Conservation (phyloP, 2,329 filamentous ascomycete genomes). For the Cryphonectria carpinicola region DNA sequence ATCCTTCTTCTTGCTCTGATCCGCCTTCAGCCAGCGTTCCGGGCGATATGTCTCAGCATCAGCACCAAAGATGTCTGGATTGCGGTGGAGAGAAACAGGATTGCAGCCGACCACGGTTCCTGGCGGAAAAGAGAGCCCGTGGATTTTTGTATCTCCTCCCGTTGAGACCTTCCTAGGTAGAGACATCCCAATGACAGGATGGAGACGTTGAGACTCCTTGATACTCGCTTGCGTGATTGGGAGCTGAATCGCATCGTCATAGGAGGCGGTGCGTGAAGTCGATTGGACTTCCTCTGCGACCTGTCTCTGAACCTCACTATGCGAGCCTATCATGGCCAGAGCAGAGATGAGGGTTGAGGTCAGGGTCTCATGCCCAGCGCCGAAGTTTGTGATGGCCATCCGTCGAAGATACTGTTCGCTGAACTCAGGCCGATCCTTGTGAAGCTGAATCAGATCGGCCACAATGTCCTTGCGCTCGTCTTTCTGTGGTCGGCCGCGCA, state of each 20-base stretch:
- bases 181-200: slow-evolving; percentile 57
- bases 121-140: slow-evolving; percentile 46
- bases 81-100: slow-evolving; percentile 54
- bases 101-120: slow-evolving; percentile 56
- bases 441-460: slow-evolving; percentile 50
- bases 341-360: slow-evolving; percentile 55
- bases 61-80: slow-evolving; percentile 51
- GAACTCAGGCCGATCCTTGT: slow-evolving; percentile 50
- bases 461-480: slow-evolving; percentile 47
- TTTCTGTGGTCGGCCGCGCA: slow-evolving; percentile 32
- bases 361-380: slow-evolving; percentile 59
- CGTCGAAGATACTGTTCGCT: slow-evolving; percentile 52
- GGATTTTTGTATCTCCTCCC: slow-evolving; percentile 40
- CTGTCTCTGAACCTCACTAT: slow-evolving; percentile 38
- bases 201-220: slow-evolving; percentile 54
- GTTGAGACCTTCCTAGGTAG: slow-evolving; percentile 51
- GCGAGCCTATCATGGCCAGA: slow-evolving; percentile 51
- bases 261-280: slow-evolving; percentile 27
- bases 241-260: slow-evolving; percentile 35
- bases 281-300: slow-evolving; percentile 39
- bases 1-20: slow-evolving; percentile 37
- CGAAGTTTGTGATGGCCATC: slow-evolving; percentile 59
- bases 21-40: slow-evolving; percentile 49
- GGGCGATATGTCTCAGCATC: slow-evolving; percentile 50
- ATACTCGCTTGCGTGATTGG: slow-evolving; percentile 49